A percentile compares a stretch with the other conserved stretches of the same genome.
These are phyloP conservation scores for Fusarium irregulare DNA, from an alignment of 2,329 filamentous ascomycete genomes.

Conservation along the genomic window DNA sequence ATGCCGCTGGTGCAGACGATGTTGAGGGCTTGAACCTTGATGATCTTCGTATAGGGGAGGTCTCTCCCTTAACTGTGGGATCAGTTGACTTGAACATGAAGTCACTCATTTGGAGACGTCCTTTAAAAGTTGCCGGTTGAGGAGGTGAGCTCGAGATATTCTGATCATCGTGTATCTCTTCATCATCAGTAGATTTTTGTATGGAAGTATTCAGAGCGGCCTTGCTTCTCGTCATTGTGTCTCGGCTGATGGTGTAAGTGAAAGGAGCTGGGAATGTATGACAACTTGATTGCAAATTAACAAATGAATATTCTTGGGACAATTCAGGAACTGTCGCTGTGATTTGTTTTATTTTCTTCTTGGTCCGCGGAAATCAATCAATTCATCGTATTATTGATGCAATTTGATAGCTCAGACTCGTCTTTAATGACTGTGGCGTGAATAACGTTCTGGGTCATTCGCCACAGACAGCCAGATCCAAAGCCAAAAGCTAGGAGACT, in stretches of 20 bases:
- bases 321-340: background rate
- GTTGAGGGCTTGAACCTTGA: slow-evolving; percentile 27
- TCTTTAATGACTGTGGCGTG: background rate
- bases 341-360: background rate
- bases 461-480: slow-evolving; percentile 19
- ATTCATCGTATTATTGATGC: background rate
- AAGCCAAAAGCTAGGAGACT: slow-evolving; percentile 8
- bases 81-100: slow-evolving; percentile 55
- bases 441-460: slow-evolving; percentile 20
- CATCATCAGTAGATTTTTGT: background rate
- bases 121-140: slow-evolving; percentile 55
- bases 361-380: background rate
- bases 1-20: background rate
- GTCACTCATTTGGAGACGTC: slow-evolving; percentile 57
- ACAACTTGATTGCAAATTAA: background rate
- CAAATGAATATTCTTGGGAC: background rate
- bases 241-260: slow-evolving; percentile 2
- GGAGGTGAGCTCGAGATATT: slow-evolving; percentile 25
- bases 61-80: slow-evolving; percentile 32
- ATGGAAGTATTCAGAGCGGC: background rate
- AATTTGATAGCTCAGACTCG: slow-evolving; percentile 5
- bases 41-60: slow-evolving; percentile 27
- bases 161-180: background rate
- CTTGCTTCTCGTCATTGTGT: slow-evolving; percentile 21
- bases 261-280: background rate